Base-by-base conservation (phyloP, 2,329 filamentous ascomycete species). In the Fusarium pseudograminearum region DNA sequence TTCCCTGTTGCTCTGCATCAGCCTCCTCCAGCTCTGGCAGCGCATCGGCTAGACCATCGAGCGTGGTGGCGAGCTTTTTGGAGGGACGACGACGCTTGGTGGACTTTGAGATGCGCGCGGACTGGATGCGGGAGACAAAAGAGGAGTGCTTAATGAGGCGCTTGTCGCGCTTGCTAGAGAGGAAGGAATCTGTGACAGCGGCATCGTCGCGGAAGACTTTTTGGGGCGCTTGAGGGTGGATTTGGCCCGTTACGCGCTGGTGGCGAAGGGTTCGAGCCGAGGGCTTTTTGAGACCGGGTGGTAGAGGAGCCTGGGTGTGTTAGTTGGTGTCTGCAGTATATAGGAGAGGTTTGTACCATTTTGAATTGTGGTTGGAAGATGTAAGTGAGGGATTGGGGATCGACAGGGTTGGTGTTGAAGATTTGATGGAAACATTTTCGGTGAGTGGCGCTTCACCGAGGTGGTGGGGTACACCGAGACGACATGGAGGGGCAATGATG, bases 101-200 rank as follows among this genome's bases (percentile, higher is more conserved):
- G n/a, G 61, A 56, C 46, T 72, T 61, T 69, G 74, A 47, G 62
- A 64, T 58, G 70, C 16, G 74, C 62, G 65, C 69, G 15, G 94
- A 93, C 70, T 89, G 83, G 74, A 97, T 91, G 68, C 90, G 91
- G 22, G 89, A 90, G 30, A 97, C 84, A 70, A 98, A 93, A 16
- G 90, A 82, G 0, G 91, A 91, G 83, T 93, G 93, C 77, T 94
- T 94, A 74, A 97, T 93, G 34, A 86, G 83, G 26, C 91, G 91
- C 83, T 95, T 97, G 83, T 97, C 93, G 77, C 88, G 90, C 81
- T 98, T 98, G 68, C 86, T 89, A 57, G 89, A 86, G 65, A 89
- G 83, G 80, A 95, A 94, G 64, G 78, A 68, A 77, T 89, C 86
- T 46, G 83, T 79, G 16, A 86, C 83, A 48, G 81, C 76, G 71